Base-by-base conservation (phyloP, 1,284 basidiomycete species). In the Filobasidium uniguttulatum region DNA sequence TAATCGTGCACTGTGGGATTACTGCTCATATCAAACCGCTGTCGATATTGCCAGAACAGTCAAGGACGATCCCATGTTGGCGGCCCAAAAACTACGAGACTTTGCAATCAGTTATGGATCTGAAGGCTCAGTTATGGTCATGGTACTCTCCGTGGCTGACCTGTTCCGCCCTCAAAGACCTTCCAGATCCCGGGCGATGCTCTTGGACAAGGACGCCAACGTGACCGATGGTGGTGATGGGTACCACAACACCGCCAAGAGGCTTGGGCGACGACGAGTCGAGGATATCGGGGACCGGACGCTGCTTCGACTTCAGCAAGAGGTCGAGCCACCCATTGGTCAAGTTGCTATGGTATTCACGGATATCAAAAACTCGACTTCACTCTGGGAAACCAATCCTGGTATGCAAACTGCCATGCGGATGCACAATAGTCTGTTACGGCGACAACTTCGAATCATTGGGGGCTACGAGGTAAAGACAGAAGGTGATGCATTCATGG, bases 381-480 rank as follows among this genome's bases (percentile, higher is more conserved):
- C 85, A 54, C 73, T 98, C 2, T 99, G 94, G 94, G 94, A 99
- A 64, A 83, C 82, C 44, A 98, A 98, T 62, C 80, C 83, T 0
- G 91, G 91, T 3, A 98, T 98, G 93, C 82, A 85, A 38, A 83
- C 85, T 0, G 91, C 93, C 1, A 94, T 97, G 77, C 80, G 83
- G 33, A 71, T 90, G 62, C 94, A 98, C 72, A 94, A 97, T 66
- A 77, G 74, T 53, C 73, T 97, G 14, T 75, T 98, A 52, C 81
- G 93, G 20, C 77, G 91, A 9, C 83, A 87, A 58, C 72, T 98
- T 37, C 80, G 93, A 28, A 76, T 85, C 47, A 93, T 91, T 62
- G 91, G 90, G 36, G 94, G 94, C 0, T 99, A 97, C 69, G 91
- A 98, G 70, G 93, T 97, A 61, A 99, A 99, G 71, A 98, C 94